A percentile compares a stretch with the other conserved stretches of the same genome.
Conservation (phyloP, 2,329 filamentous ascomycete species). For the Mollisia scopiformis region DNA sequence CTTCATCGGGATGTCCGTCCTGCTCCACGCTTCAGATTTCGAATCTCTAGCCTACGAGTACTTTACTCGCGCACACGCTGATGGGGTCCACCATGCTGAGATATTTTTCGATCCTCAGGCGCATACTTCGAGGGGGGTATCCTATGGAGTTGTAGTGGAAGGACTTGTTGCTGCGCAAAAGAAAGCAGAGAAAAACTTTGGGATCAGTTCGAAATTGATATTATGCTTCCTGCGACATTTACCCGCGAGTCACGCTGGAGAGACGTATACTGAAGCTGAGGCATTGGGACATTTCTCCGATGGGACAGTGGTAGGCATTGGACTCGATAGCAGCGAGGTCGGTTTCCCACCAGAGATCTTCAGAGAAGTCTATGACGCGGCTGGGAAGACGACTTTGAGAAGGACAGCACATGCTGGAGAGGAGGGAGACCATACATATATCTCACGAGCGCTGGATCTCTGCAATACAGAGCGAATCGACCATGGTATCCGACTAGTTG, state of each 20-base stretch:
- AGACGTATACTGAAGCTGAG: slow-evolving; percentile 47
- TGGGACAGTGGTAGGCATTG: slow-evolving; percentile 63
- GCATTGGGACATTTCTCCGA: slow-evolving; percentile 49
- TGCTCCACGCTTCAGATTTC: slow-evolving; percentile 69
- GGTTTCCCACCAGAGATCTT: slow-evolving; percentile 62
- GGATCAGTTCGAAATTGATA: slow-evolving; percentile 67
- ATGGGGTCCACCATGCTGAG: slow-evolving; percentile 73
- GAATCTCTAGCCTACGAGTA: slow-evolving; percentile 74
- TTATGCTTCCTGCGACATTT: slow-evolving; percentile 75
- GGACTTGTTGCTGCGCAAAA: slow-evolving; percentile 65
- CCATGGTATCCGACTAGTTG: slow-evolving; percentile 69
- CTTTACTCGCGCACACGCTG: slow-evolving; percentile 63
- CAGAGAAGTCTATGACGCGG: slow-evolving; percentile 60
- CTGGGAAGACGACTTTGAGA: slow-evolving; percentile 52
- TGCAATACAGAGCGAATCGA: slow-evolving; percentile 71
- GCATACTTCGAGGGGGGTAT: slow-evolving; percentile 65
- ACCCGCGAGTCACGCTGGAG: slow-evolving; percentile 58
- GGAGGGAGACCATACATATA: slow-evolving; percentile 70
- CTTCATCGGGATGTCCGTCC: slow-evolving; percentile 74
- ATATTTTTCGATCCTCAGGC: slow-evolving; percentile 84
- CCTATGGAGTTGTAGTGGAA: slow-evolving; percentile 63
- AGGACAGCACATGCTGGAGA: slow-evolving; percentile 79
- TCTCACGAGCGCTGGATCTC: slow-evolving; percentile 63
- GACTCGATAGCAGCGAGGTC: slow-evolving; percentile 68
- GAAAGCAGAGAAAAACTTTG: slow-evolving; percentile 64